Evolutionary conservation across 768 basidiomycete species (phyloP), one percentile per base, ranked within the genome.

Genomic region (Gymnopilus junonius): DNA sequence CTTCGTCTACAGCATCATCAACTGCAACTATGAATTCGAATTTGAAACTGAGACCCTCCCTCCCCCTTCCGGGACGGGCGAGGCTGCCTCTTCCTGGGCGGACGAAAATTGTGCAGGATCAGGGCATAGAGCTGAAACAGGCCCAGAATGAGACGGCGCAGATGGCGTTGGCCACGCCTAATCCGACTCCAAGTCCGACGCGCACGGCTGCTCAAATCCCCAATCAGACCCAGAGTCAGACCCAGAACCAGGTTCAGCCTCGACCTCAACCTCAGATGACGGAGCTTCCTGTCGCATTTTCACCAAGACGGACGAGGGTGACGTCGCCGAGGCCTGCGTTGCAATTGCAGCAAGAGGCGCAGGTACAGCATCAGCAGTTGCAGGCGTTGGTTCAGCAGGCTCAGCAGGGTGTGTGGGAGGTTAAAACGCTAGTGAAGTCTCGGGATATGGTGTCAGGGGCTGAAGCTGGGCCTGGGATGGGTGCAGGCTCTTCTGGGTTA

Each of bases 211-310:
- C 40, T 17, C 40, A 42, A 39, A 2, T 15, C 37, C 17, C 7
- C 37, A 35, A 35, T 42, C 40, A 42, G 20, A 7, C 32, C 25
- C 32, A 39, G 12, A 27, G 2, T 11, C 45, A 23, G 12, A 17
- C 3, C 8, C 45, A 25, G 25, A 23, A 7, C 12, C 23, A 25
- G 23, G 35, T 37, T 37, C 40, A 42, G 29, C 37, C 59, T 54
- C 31, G 42, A 3, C 35, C 59, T 20, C 50, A 53, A 14, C 35
- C 29, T n/a, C 21, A 35, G 35, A 8, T 11, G 11, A 8, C 37
- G 17, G 15, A 40, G 20, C 42, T 61, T 25, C 60, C 53, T 14
- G 42, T 61, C 2, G 53, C 60, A 4, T 55, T 61, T 43, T 27
- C 42, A 4, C 55, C 60, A 23, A 29, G 60, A 17, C 54, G 31